Base-by-base conservation (phyloP, 2,329 filamentous ascomycete species). In the Coniochaeta sp. region DNA sequence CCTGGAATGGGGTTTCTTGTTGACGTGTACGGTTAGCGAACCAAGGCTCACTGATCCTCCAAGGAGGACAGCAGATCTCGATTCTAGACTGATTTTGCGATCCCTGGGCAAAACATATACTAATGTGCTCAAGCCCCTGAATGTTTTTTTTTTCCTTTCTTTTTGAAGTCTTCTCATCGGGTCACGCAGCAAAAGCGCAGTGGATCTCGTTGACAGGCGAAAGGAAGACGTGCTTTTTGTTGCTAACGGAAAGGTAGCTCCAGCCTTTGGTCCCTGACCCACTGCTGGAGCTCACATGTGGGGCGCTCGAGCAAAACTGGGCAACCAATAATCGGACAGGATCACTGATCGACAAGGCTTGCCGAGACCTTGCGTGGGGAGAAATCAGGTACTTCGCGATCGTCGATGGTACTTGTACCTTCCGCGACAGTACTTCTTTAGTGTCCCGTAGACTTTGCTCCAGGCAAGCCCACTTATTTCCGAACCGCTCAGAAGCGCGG, bases 291-390 rank as follows among this genome's bases (percentile, higher is more conserved):
- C 28, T 55, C 52, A 34, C 30, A 26, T 28, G 54, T 36, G 54
- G 32, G 10, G 30, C 36, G 14, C 16, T 32, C 7, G 32, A 34
- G 14, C n/a, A 24, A 55, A 56, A 38, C 54, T 56, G 54, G 54
- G 54, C 54, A 56, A 56, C 54, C 54, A 56, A 56, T 56, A 56
- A 56, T 56, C 54, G 54, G 54, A 22, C 17, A 56, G 26, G 28
- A 38, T 56, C 54, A 34, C 12, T 56, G 30, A 38, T 56, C 32
- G 54, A 56, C 54, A 26, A 30, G 47, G 47, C 47, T 52, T 52
- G 26, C 47, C 47, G 47, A 26, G 22, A 47, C 24, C 30, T 50
- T 38, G 54, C 10, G 42, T 34, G 54, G 17, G 26, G 34, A 56
- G 8, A 24, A 30, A 2, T 9, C 4, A 56, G 54, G 30, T 56